Evolutionary conservation across 257 asterid genomes (phyloP).

Genomic region (Ballota nigra): DNA sequence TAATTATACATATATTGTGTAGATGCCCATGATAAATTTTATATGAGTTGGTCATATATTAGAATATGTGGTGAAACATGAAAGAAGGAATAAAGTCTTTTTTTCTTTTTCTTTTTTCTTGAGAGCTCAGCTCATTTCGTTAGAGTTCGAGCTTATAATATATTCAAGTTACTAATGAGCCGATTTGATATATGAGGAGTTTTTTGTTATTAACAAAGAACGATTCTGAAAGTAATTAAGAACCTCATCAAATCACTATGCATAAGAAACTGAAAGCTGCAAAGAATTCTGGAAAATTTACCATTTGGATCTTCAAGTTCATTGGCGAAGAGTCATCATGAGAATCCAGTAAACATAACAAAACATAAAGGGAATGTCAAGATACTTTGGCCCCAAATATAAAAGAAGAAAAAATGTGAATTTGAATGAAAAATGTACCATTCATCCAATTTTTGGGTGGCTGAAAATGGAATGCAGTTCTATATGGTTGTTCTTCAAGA

Average conservation of each 20-base stretch:
- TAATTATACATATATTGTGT: no score
- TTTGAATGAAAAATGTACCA: constrained; percentile 23
- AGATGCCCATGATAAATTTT: no score
- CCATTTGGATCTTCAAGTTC: constrained; percentile 69
- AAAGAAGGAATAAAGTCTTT: no score
- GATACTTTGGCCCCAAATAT: not conserved
- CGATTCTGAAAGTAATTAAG: not conserved
- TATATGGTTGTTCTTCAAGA: constrained; percentile 35
- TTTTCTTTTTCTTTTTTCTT: no score
- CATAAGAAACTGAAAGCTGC: not conserved
- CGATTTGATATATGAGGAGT: no score
- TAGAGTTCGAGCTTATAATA: no score
- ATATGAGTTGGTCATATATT: no score
- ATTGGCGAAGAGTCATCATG: constrained; percentile 16
- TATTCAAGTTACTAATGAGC: no score
- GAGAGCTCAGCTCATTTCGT: no score
- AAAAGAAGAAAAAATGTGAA: not conserved
- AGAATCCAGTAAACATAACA: not conserved
- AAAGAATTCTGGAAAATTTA: constrained; percentile 11
- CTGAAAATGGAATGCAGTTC: constrained; percentile 50
- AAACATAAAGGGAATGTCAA: not conserved
- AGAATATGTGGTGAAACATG: no score
- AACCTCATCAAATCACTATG: not conserved
- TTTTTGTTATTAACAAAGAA: not conserved
- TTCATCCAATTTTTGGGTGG: constrained; percentile 63